phyloP scores from a whole-genome alignment of 2,329 filamentous ascomycete genomes.

The Cladosporium phlei region DNA sequence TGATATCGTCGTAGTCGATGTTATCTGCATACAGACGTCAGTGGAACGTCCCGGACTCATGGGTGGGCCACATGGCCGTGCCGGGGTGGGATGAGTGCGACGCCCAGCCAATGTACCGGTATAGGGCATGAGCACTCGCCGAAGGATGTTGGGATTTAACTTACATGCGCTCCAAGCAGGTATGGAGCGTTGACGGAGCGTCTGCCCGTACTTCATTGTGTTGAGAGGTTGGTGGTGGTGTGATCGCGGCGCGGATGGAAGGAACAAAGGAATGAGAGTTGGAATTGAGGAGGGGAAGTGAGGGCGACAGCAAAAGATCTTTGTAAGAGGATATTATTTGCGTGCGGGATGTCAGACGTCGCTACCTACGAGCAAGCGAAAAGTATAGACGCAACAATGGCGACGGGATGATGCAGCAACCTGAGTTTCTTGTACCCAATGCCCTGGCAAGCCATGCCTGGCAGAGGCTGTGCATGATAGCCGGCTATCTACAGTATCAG shows the following conservation, averaged over 20 bases:
- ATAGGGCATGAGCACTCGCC: neutral
- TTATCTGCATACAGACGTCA: conserved; percentile 55
- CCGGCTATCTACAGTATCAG: too few relatives aligned
- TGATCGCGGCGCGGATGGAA: too few relatives aligned
- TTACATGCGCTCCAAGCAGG: conserved; percentile 63
- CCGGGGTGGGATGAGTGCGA: neutral
- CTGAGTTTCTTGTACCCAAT: too few relatives aligned
- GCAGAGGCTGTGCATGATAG: too few relatives aligned
- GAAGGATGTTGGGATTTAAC: neutral
- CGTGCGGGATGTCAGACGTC: too few relatives aligned
- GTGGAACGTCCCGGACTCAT: conserved; percentile 11
- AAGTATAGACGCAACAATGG: too few relatives aligned
- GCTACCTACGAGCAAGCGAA: too few relatives aligned
- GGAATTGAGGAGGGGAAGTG: neutral
- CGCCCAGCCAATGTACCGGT: conserved; percentile 5
- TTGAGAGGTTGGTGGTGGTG: neutral
- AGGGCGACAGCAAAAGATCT: neutral
- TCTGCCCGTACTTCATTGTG: conserved; percentile 77
- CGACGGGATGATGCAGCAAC: too few relatives aligned
- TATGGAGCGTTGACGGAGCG: conserved; percentile 69
- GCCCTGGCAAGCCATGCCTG: too few relatives aligned
- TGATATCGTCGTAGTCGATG: conserved; percentile 83
- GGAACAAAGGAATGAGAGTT: neutral
- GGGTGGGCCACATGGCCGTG: conserved; percentile 10
- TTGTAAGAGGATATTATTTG: too few relatives aligned